Base-by-base conservation (phyloP, 1,284 basidiomycete species). In the Heterobasidion irregulare region DNA sequence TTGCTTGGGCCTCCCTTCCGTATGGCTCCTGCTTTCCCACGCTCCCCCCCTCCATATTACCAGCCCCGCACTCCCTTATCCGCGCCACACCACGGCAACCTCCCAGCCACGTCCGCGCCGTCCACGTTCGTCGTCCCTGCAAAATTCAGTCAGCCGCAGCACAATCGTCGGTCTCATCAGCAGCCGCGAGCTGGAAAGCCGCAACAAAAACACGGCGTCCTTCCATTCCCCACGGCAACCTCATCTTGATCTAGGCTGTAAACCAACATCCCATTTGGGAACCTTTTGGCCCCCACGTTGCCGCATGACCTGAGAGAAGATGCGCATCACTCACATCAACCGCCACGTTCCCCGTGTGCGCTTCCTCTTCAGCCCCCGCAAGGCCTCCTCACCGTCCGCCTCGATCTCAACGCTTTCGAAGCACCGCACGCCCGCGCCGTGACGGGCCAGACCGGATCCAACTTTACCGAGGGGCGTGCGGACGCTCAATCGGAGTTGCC, bases 1-100 rank as follows among this genome's bases (percentile, higher is more conserved):
- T 61, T 64, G 60, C 63, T 36, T 32, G 32, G 34, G 35, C 18
- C 49, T 34, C 36, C 34, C 33, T n/a, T 41, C 38, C 38, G 38
- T 41, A n/a, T 10, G 12, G 38, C 38, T 41, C 38, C 38, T n/a
- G 26, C 4, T 12, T 41, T 41, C 38, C 38, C 38, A 41, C 38
- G 38, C 38, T 41, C 5, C 38, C 38, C 38, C 8, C 6, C n/a
- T 10, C 26, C 26, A 26, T 26, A 6, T 26, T 26, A 26, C 26
- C 26, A 26, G 26, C 26, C 26, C 26, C 26, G 26, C 26, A 26
- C 26, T 26, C 26, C 26, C 26, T 26, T 26, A 26, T 26, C 26
- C 26, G 41, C 41, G 13, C 13, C 16, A 13, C 41, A 44, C 16
- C 12, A 44, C 41, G 41, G 12, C 41, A 44, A 16, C 4, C 13